phyloP scores from a whole-genome alignment of 2,329 filamentous ascomycete genomes.

The Clonostachys solani region DNA sequence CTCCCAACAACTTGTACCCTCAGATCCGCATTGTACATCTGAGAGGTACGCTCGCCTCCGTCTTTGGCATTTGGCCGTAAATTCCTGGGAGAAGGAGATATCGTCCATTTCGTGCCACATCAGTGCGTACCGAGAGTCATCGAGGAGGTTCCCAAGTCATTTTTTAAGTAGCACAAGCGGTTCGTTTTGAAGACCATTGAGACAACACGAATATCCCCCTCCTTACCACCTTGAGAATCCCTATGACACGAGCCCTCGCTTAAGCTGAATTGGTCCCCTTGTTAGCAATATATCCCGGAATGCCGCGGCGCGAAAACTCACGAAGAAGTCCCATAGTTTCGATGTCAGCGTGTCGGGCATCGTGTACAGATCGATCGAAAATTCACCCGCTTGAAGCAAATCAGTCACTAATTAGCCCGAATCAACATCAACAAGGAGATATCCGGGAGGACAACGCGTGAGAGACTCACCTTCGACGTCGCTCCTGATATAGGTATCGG shows the following conservation, averaged over 20 bases:
- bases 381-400: constrained; percentile 71
- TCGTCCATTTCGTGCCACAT: too few species aligned
- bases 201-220: too few species aligned
- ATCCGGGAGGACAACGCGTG: constrained; percentile 1
- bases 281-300: constrained; percentile 1
- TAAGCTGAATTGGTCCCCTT: constrained; percentile 18
- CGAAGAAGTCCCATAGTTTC: constrained; percentile 88
- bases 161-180: too few species aligned
- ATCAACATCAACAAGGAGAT: not conserved
- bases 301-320: constrained; percentile 20
- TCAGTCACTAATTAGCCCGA: constrained; percentile 17
- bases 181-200: too few species aligned
- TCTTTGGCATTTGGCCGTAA: too few species aligned
- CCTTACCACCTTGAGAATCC: too few species aligned
- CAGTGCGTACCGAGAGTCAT: too few species aligned
- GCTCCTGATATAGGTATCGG: constrained; percentile 95
- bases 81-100: too few species aligned
- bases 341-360: constrained; percentile 85
- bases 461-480: constrained; percentile 80
- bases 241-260: constrained; percentile 34
- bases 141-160: too few species aligned
- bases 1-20: too few species aligned
- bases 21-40: too few species aligned
- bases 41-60: too few species aligned
- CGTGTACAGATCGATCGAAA: constrained; percentile 98